A percentile compares a stretch with the other conserved stretches of the same genome.
phyloP scores from a whole-genome alignment of 1,284 basidiomycete genomes.

The Tylopilus orsonianus region DNA sequence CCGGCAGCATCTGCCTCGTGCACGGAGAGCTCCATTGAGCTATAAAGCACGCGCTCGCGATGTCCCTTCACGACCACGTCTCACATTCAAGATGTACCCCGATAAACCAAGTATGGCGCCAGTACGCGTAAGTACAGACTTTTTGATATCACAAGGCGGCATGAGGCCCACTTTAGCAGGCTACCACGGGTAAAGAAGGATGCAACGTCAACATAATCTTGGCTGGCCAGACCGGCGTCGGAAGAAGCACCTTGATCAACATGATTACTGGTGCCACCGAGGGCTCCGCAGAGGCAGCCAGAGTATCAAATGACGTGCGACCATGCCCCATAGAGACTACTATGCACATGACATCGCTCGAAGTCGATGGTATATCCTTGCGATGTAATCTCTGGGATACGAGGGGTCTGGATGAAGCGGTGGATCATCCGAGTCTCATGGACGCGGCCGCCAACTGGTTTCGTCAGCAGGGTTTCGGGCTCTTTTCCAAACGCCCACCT shows the following conservation, averaged over 20 bases:
- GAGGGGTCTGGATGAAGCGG: slow-evolving; percentile 30
- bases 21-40: neutral
- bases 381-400: slow-evolving; percentile 26
- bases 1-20: slow-evolving; percentile 21
- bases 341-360: slow-evolving; percentile 11
- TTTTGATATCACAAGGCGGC: neutral
- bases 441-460: slow-evolving; percentile 23
- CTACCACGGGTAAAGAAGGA: neutral
- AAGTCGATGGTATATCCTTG: slow-evolving; percentile 6
- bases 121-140: slow-evolving; percentile 10
- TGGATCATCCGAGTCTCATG: slow-evolving; percentile 26
- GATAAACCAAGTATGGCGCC: neutral
- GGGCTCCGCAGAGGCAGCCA: slow-evolving; percentile 15
- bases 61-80: slow-evolving; percentile 6
- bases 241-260: slow-evolving; percentile 29
- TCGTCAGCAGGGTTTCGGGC: slow-evolving; percentile 27
- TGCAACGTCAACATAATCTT: slow-evolving; percentile 19
- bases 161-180: slow-evolving; percentile 1
- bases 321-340: slow-evolving; percentile 27
- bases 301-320: slow-evolving; percentile 27
- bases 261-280: slow-evolving; percentile 24
- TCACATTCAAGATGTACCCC: slow-evolving; percentile 1
- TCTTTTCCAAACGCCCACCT: slow-evolving; percentile 15
- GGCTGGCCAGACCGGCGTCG: slow-evolving; percentile 30
- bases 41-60: slow-evolving; percentile 3